phyloP scores from a whole-genome alignment of 1,284 basidiomycete genomes.

The Lignosus rhinocerotis region DNA sequence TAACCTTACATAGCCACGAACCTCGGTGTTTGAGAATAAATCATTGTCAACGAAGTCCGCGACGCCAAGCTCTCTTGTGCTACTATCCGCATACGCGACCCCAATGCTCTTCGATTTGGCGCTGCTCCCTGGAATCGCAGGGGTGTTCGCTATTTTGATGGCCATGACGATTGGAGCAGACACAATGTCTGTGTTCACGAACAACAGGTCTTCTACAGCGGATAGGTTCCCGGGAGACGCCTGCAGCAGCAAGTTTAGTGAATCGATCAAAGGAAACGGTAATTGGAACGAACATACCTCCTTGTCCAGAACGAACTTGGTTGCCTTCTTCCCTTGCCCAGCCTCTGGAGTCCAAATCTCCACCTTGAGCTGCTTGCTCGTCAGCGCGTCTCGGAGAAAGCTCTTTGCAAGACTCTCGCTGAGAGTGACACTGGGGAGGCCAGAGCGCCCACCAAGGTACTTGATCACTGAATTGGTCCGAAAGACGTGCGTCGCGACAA shows the following conservation, averaged over 20 bases:
- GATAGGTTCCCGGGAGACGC: slow-evolving; percentile 96
- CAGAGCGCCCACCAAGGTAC: slow-evolving; percentile 68
- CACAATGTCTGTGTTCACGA: slow-evolving; percentile 80
- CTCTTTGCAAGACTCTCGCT: slow-evolving; percentile 82
- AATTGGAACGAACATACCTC: slow-evolving; percentile 50
- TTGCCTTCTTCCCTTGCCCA: slow-evolving; percentile 71
- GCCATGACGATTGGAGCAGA: slow-evolving; percentile 92
- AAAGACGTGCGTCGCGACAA: slow-evolving; percentile 85
- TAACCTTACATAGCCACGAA: slow-evolving; percentile 33
- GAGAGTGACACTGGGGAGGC: slow-evolving; percentile 80
- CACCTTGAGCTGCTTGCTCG: slow-evolving; percentile 88
- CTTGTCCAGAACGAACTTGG: slow-evolving; percentile 77
- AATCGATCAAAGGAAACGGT: not conserved
- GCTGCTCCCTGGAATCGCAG: slow-evolving; percentile 40
- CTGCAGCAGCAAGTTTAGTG: slow-evolving; percentile 38
- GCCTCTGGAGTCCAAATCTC: slow-evolving; percentile 87
- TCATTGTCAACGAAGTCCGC: slow-evolving; percentile 96
- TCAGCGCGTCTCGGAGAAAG: slow-evolving; percentile 89
- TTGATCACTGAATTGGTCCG: slow-evolving; percentile 86
- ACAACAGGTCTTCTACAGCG: slow-evolving; percentile 92
- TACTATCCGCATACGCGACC: slow-evolving; percentile 81
- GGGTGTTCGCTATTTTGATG: slow-evolving; percentile 70
- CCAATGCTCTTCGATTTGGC: slow-evolving; percentile 66
- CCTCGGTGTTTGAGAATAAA: slow-evolving; percentile 94
- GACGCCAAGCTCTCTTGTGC: slow-evolving; percentile 68